Percentiles rank a stretch among this genome's conserved stretches.
Evolutionary conservation across 2,329 filamentous ascomycete genomes (phyloP).

Genomic region (Venturia asperata): DNA sequence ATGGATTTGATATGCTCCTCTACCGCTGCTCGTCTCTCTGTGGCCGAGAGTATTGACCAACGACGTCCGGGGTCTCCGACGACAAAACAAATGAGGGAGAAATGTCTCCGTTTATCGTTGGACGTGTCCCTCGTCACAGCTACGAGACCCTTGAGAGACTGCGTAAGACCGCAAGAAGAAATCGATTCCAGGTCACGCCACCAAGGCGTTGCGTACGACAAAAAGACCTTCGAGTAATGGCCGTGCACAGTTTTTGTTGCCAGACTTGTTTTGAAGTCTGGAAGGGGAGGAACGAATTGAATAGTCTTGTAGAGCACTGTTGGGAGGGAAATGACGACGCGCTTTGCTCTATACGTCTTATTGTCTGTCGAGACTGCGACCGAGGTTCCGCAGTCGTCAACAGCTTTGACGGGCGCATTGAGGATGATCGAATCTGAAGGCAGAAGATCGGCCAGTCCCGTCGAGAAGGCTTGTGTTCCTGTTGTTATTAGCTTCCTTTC

Average conservation of each 20-base stretch:
- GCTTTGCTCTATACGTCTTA: conserved; percentile 33
- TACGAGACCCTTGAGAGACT: conserved; percentile 42
- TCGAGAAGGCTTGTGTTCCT: conserved; percentile 17
- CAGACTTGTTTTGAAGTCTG: conserved; percentile 33
- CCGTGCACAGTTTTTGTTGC: conserved; percentile 36
- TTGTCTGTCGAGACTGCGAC: conserved; percentile 26
- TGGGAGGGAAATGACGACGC: conserved; percentile 46
- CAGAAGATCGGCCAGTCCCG: not conserved
- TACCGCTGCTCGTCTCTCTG: conserved; percentile 3
- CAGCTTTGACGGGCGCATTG: not conserved
- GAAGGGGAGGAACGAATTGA: conserved; percentile 42
- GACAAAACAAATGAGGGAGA: conserved; percentile 37
- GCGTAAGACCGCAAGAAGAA: conserved; percentile 43
- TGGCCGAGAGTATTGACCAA: conserved; percentile 27
- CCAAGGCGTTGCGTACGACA: conserved; percentile 40
- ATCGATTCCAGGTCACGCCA: conserved; percentile 40
- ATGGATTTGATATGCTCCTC: conserved; percentile 12
- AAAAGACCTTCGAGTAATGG: conserved; percentile 47
- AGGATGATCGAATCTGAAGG: conserved; percentile 1
- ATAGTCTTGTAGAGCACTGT: conserved; percentile 42
- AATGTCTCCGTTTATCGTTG: conserved; percentile 25
- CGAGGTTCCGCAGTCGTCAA: not conserved
- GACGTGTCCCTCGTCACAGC: conserved; percentile 42
- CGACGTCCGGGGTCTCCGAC: conserved; percentile 33
- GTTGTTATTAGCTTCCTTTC: not conserved